Percentiles rank a stretch among this genome's conserved stretches.
Evolutionary conservation across 2,329 filamentous ascomycete genomes (phyloP).

Genomic region (Colletotrichum lindemuthianum): DNA sequence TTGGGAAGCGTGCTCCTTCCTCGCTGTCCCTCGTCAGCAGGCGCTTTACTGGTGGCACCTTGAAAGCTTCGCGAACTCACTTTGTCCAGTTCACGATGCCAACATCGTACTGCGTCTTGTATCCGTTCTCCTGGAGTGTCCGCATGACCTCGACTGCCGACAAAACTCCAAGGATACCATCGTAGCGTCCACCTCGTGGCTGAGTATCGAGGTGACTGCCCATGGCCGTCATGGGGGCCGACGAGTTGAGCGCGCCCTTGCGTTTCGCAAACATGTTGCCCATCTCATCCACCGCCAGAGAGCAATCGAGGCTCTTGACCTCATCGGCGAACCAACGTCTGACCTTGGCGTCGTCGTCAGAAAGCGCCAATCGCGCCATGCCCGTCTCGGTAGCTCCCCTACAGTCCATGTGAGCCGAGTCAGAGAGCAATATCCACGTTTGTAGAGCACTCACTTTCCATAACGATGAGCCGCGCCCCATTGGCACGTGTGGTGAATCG

Average conservation of each 20-base stretch:
- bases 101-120: slow-evolving; percentile 76
- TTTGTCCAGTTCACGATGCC: slow-evolving; percentile 85
- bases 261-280: slow-evolving; percentile 83
- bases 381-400: slow-evolving; percentile 66
- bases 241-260: slow-evolving; percentile 65
- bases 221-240: slow-evolving; percentile 71
- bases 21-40: slow-evolving; percentile 60
- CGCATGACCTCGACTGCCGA: slow-evolving; percentile 79
- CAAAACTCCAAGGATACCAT: slow-evolving; percentile 80
- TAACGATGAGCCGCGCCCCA: slow-evolving; percentile 45
- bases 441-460: slow-evolving; percentile 40
- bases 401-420: too few species aligned
- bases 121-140: slow-evolving; percentile 71
- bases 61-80: slow-evolving; percentile 44
- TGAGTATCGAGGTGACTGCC: slow-evolving; percentile 77
- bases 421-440: neutral
- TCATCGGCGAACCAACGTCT: slow-evolving; percentile 80
- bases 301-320: slow-evolving; percentile 71
- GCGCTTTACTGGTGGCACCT: too few species aligned
- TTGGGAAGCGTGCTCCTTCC: slow-evolving; percentile 83
- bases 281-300: slow-evolving; percentile 76
- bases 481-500: slow-evolving; percentile 46
- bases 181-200: slow-evolving; percentile 74
- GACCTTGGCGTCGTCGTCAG: slow-evolving; percentile 75
- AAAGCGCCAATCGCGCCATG: slow-evolving; percentile 79